Evolutionary conservation across 2,329 filamentous ascomycete species (phyloP).

Genomic region (Fusarium fracticaudum): DNA sequence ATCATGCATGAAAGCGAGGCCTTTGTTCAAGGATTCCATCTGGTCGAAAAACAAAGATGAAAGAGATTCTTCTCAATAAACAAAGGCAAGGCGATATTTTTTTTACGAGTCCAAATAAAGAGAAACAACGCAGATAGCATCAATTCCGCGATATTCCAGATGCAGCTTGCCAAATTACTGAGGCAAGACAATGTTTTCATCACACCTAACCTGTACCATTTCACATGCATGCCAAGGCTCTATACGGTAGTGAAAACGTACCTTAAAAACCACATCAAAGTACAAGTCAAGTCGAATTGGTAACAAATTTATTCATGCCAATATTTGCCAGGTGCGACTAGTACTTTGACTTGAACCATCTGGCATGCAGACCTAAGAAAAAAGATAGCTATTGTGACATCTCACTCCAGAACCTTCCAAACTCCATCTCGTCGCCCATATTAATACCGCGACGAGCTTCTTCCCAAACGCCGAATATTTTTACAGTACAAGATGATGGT

Average conservation of each 20-base stretch:
- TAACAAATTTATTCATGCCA: conserved; percentile 1
- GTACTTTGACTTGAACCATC: not conserved
- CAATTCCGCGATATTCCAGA: not conserved
- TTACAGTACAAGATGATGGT: conserved; percentile 16
- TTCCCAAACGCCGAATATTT: conserved; percentile 31
- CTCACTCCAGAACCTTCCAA: conserved; percentile 2
- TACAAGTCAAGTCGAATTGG: not conserved
- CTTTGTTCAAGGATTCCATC: conserved; percentile 17
- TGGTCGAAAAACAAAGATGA: not conserved
- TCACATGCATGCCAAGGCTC: not conserved
- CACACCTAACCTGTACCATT: conserved; percentile 1
- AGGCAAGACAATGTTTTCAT: not conserved
- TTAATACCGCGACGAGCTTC: not conserved
- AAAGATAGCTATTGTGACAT: not conserved
- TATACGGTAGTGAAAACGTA: not conserved
- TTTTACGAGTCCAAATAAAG: not conserved
- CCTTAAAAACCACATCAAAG: not conserved
- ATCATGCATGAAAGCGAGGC: conserved; percentile 28
- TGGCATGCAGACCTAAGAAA: not conserved
- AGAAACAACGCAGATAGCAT: not conserved
- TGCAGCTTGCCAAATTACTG: not conserved
- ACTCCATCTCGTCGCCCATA: conserved; percentile 19
- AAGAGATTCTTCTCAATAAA: not conserved
- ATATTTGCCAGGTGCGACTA: not conserved
- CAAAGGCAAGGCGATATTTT: not conserved